phyloP scores from a whole-genome alignment of 768 basidiomycete species.

The Hygrophoropsis aurantiaca region DNA sequence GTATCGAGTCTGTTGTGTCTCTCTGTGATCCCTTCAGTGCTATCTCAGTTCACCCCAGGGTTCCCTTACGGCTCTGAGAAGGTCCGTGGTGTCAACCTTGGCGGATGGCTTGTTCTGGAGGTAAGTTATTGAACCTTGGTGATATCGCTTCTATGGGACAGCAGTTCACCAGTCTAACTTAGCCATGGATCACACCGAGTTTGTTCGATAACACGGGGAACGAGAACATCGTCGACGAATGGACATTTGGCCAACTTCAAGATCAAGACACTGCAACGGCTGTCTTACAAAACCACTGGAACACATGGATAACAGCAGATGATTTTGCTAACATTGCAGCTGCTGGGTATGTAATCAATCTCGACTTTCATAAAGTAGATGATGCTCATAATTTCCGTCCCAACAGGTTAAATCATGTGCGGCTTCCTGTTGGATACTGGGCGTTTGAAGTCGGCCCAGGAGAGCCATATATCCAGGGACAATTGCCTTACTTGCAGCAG shows the following conservation, averaged over 20 bases:
- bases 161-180: constrained; percentile 31
- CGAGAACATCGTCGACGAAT: constrained; percentile 68
- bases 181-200: constrained; percentile 83
- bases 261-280: constrained; percentile 44
- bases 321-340: constrained; percentile 77
- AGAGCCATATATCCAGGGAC: constrained; percentile 79
- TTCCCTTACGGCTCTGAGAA: constrained; percentile 75
- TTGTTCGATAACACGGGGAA: constrained; percentile 61
- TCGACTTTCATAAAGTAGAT: background rate
- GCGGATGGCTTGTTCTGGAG: constrained; percentile 61
- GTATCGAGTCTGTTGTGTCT: constrained; percentile 30
- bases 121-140: constrained; percentile 22
- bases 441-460: constrained; percentile 78
- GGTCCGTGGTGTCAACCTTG: constrained; percentile 83
- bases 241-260: constrained; percentile 71
- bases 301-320: constrained; percentile 79
- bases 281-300: constrained; percentile 68
- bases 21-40: constrained; percentile 24
- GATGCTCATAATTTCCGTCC: constrained; percentile 6
- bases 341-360: constrained; percentile 53
- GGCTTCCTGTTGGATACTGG: constrained; percentile 89
- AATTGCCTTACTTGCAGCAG: constrained; percentile 64
- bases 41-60: constrained; percentile 41
- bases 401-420: constrained; percentile 76
- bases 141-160: constrained; percentile 18